Conservation (phyloP, 1,284 basidiomycete genomes). For the Ceratobasidium sp. region DNA sequence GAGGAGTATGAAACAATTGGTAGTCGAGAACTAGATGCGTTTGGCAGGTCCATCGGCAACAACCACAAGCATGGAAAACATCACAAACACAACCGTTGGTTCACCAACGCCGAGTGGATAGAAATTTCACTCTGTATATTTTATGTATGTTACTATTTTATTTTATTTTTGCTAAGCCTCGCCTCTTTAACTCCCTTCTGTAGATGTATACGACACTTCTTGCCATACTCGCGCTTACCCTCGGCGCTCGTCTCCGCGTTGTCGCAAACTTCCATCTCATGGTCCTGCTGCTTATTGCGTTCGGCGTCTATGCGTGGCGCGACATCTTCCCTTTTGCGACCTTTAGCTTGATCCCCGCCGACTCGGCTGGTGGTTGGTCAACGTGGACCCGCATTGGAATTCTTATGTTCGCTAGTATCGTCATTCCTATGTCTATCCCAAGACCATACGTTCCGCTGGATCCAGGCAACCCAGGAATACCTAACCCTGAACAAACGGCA, state of each 20-base stretch:
- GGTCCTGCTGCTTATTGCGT: slow-evolving; percentile 51
- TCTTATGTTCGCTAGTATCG: slow-evolving; percentile 56
- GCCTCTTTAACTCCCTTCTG: not conserved
- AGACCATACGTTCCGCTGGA: slow-evolving; percentile 60
- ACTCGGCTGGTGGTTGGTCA: slow-evolving; percentile 56
- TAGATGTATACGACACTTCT: slow-evolving; percentile 50
- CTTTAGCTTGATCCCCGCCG: slow-evolving; percentile 57
- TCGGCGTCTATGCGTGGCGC: slow-evolving; percentile 40
- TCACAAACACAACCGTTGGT: slow-evolving; percentile 30
- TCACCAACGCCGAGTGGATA: slow-evolving; percentile 44
- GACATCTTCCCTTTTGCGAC: slow-evolving; percentile 72
- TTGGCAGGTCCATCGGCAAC: slow-evolving; percentile 40
- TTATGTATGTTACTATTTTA: slow-evolving; percentile 18
- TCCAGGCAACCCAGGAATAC: slow-evolving; percentile 52
- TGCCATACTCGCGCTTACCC: slow-evolving; percentile 43
- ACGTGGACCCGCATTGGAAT: slow-evolving; percentile 56
- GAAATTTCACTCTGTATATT: slow-evolving; percentile 38
- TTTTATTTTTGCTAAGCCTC: not conserved
- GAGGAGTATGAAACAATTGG: slow-evolving; percentile 26
- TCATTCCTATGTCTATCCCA: slow-evolving; percentile 62
- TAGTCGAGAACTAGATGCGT: not conserved
- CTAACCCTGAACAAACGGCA: slow-evolving; percentile 74
- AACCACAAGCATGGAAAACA: slow-evolving; percentile 32
- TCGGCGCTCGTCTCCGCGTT: slow-evolving; percentile 20
- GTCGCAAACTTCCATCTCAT: slow-evolving; percentile 53